A percentile compares a stretch with the other conserved stretches of the same genome.
Conservation (phyloP, 495 filamentous ascomycete species). For the Aspergillus asperescens region DNA sequence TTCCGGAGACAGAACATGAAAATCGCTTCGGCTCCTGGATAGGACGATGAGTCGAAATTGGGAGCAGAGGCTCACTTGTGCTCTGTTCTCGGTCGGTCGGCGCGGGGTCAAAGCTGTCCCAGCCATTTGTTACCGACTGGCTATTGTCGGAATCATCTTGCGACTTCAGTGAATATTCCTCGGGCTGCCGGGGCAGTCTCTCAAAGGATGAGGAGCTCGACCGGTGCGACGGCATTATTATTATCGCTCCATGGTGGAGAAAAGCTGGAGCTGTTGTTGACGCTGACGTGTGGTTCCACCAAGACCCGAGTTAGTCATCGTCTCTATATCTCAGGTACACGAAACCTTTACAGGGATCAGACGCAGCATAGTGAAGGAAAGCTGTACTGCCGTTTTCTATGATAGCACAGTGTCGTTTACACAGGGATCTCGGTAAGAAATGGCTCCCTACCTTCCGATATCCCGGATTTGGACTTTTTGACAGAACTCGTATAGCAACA, state of each 20-base stretch:
- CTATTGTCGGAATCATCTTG: conserved; percentile 14
- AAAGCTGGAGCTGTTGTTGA: background rate
- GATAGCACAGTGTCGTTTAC: no score
- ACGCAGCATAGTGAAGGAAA: no score
- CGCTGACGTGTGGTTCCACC: background rate
- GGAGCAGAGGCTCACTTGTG: conserved; percentile 23
- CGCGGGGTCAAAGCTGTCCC: conserved; percentile 19
- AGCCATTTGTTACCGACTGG: conserved; percentile 11
- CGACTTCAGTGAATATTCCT: conserved; percentile 15
- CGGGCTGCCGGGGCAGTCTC: conserved; percentile 9
- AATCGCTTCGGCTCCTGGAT: conserved; percentile 16
- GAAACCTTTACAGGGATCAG: background rate
- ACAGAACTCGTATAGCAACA: no score
- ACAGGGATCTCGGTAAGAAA: no score
- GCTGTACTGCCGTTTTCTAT: no score
- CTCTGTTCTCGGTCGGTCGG: conserved; percentile 12
- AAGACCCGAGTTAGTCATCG: conserved; percentile 12
- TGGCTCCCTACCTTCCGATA: no score
- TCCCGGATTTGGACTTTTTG: no score
- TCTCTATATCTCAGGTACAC: background rate
- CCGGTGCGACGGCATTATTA: conserved; percentile 13
- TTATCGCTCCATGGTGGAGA: conserved; percentile 7
- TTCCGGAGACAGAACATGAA: conserved; percentile 25
- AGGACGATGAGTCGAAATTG: conserved; percentile 13
- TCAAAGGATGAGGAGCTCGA: conserved; percentile 22